Evolutionary conservation across 2,329 filamentous ascomycete species (phyloP).

Genomic region (Fusarium begoniae): DNA sequence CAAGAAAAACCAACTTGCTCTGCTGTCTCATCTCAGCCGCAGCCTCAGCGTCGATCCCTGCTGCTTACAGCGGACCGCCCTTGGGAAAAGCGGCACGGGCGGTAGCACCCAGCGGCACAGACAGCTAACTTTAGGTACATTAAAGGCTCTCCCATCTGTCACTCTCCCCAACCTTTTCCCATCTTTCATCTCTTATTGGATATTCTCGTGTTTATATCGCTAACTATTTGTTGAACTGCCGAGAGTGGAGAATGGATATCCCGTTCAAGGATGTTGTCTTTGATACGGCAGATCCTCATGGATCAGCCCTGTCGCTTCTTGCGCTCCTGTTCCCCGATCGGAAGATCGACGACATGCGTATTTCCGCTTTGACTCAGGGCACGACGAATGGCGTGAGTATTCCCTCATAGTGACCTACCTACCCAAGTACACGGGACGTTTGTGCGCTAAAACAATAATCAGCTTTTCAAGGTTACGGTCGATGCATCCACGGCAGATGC

Average conservation of each 20-base stretch:
- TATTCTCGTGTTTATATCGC: not conserved
- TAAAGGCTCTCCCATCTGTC: not conserved
- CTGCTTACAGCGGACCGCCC: not conserved
- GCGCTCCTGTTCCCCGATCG: slow-evolving; percentile 20
- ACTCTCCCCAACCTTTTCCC: not conserved
- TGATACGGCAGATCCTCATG: slow-evolving; percentile 14
- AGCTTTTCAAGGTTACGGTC: slow-evolving; percentile 31
- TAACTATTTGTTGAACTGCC: not conserved
- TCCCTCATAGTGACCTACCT: not conserved
- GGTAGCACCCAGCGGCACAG: not conserved
- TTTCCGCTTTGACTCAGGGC: slow-evolving; percentile 26
- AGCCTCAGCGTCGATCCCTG: not conserved
- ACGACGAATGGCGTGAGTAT: slow-evolving; percentile 36
- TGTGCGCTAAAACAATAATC: not conserved
- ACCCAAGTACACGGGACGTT: not conserved
- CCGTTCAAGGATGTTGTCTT: slow-evolving; percentile 25
- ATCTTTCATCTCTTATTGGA: not conserved
- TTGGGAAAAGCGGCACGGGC: not conserved
- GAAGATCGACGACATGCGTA: not conserved
- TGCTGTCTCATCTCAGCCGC: slow-evolving; percentile 9
- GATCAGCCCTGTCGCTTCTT: slow-evolving; percentile 16
- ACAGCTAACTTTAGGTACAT: not conserved
- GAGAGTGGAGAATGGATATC: slow-evolving; percentile 17
- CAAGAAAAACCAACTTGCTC: not conserved
- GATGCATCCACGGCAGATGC: not conserved